phyloP scores from a whole-genome alignment of 2,329 filamentous ascomycete species.

The Huntiella decipiens region DNA sequence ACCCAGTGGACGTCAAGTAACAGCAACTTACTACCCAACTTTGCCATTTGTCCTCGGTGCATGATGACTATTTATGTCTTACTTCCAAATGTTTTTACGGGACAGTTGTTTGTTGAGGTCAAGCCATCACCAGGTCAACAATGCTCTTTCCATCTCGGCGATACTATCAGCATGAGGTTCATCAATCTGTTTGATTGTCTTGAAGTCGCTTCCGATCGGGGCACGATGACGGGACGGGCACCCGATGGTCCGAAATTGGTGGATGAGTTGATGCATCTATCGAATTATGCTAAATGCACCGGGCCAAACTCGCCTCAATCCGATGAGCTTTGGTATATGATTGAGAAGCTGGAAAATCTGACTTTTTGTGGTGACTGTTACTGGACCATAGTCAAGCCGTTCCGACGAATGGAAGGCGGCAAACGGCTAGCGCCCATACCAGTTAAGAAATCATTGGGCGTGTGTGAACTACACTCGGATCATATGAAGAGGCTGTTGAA shows the following conservation, averaged over 20 bases:
- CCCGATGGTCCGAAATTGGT: constrained; percentile 44
- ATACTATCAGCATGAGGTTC: constrained; percentile 33
- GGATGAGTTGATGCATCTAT: constrained; percentile 39
- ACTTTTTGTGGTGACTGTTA: constrained; percentile 81
- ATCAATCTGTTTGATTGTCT: constrained; percentile 44
- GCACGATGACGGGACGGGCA: constrained; percentile 15
- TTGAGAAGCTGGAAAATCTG: constrained; percentile 55
- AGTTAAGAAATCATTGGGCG: constrained; percentile 39
- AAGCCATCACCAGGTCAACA: constrained; percentile 8
- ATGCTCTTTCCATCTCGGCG: constrained; percentile 37
- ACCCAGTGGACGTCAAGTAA: constrained; percentile 41
- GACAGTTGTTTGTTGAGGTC: constrained; percentile 39
- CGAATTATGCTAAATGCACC: constrained; percentile 18
- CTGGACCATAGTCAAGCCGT: constrained; percentile 41
- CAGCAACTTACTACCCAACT: constrained; percentile 45
- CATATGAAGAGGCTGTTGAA: constrained; percentile 60
- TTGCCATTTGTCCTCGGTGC: constrained; percentile 59
- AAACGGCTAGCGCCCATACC: constrained; percentile 38
- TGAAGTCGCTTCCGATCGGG: constrained; percentile 26
- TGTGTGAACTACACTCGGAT: constrained; percentile 60
- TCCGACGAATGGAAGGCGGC: constrained; percentile 41
- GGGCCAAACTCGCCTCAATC: constrained; percentile 47
- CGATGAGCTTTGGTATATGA: constrained; percentile 57
- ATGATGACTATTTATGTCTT: constrained; percentile 48
- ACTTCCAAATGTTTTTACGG: constrained; percentile 25